Evolutionary conservation across 108 stramenopile species (phyloP).

Genomic region (Aurantiochytrium sp.): DNA sequence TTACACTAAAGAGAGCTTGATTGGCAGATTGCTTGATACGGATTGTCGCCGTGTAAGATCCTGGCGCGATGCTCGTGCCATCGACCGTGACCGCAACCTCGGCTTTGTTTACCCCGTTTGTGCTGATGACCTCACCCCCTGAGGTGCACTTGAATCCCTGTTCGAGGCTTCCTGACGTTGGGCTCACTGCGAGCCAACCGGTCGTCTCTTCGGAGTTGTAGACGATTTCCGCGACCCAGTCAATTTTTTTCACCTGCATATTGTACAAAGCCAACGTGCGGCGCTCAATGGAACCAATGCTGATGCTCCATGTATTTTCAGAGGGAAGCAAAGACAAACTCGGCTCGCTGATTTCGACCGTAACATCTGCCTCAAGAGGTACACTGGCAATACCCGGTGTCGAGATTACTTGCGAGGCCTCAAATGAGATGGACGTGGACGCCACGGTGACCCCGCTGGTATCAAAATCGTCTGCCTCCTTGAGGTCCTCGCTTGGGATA

Average conservation of each 20-base stretch:
- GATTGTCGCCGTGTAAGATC: neutral
- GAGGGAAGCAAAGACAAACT: neutral
- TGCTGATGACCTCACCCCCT: neutral
- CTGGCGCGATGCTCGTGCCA: neutral
- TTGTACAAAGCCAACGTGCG: neutral
- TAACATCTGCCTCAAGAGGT: neutral
- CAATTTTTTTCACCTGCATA: neutral
- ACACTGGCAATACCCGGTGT: neutral
- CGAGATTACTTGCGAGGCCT: neutral
- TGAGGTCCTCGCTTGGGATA: neutral
- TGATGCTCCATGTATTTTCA: neutral
- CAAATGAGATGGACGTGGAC: neutral
- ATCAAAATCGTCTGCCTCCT: neutral
- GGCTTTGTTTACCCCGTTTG: neutral
- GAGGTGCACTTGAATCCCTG: neutral
- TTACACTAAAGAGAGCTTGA: neutral
- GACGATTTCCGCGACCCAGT: neutral
- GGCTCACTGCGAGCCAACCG: neutral
- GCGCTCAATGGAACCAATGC: neutral
- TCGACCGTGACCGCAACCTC: neutral
- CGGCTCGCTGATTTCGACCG: neutral
- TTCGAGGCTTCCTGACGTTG: neutral
- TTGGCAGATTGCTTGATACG: neutral
- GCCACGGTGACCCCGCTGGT: neutral
- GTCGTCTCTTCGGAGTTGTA: neutral